Percentiles rank a stretch among this genome's conserved stretches.
Conservation (phyloP, 2,329 filamentous ascomycete species). For the Arthrobotrys sinensis region DNA sequence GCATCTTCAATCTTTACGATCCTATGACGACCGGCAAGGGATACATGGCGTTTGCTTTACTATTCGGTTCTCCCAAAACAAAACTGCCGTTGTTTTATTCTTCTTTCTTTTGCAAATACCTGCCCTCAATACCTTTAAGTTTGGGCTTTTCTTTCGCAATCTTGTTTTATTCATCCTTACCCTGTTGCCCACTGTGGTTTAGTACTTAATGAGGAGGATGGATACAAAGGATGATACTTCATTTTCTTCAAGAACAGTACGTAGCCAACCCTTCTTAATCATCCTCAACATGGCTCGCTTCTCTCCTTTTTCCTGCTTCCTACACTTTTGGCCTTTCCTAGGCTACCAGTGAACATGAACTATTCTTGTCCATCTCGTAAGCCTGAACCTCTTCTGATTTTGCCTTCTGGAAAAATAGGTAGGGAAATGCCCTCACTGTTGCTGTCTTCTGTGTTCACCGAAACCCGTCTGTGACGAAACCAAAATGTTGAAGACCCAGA, state of each 20-base stretch:
- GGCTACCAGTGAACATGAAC: conserved; percentile 52
- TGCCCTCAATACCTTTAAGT: conserved; percentile 8
- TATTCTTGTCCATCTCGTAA: conserved; percentile 42
- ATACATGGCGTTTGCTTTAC: conserved; percentile 53
- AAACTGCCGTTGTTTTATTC: conserved; percentile 24
- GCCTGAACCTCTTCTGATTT: conserved; percentile 57
- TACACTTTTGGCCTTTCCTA: conserved; percentile 30
- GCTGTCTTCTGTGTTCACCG: conserved; percentile 60
- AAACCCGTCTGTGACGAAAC: conserved; percentile 29
- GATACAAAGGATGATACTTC: conserved; percentile 44
- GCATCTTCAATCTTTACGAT: conserved; percentile 60
- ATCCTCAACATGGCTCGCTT: conserved; percentile 53
- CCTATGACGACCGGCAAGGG: conserved; percentile 56
- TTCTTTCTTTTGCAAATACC: conserved; percentile 4
- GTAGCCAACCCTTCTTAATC: conserved; percentile 60
- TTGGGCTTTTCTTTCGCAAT: not conserved
- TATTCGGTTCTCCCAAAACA: conserved; percentile 37
- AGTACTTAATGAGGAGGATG: conserved; percentile 57
- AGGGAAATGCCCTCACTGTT: conserved; percentile 52
- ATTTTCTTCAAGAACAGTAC: conserved; percentile 59
- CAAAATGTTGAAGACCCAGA: conserved; percentile 16
- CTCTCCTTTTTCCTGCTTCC: conserved; percentile 23
- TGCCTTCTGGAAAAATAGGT: conserved; percentile 54
- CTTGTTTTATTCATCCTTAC: conserved; percentile 33
- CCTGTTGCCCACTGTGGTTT: conserved; percentile 41